Percentiles rank a stretch among this genome's conserved stretches.
Evolutionary conservation across 805 yeast genomes (phyloP).

Genomic region (Candida insectorum): DNA sequence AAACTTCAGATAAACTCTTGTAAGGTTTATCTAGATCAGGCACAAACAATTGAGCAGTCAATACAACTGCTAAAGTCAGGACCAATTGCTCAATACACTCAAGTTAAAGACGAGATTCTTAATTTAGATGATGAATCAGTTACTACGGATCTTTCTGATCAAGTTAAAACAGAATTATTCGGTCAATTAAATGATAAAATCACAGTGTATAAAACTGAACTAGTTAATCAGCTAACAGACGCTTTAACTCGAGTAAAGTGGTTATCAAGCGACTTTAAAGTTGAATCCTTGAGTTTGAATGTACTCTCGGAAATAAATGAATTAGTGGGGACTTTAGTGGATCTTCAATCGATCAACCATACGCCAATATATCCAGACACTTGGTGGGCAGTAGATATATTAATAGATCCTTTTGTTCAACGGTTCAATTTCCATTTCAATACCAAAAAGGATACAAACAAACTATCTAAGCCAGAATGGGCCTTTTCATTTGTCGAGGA

Average conservation of each 20-base stretch:
- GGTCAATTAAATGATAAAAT: slow-evolving; percentile 8
- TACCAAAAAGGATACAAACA: slow-evolving; percentile 55
- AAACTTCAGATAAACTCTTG: slow-evolving; percentile 1
- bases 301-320: slow-evolving; percentile 6
- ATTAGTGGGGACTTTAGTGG: slow-evolving; percentile 17
- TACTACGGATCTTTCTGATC: slow-evolving; percentile 1
- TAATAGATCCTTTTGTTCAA: slow-evolving; percentile 43
- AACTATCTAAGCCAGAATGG: slow-evolving; percentile 71
- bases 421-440: slow-evolving; percentile 64
- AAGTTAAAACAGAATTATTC: slow-evolving; percentile 1
- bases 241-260: slow-evolving; percentile 18
- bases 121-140: slow-evolving; percentile 4
- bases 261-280: slow-evolving; percentile 16
- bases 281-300: slow-evolving; percentile 1
- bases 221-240: slow-evolving; percentile 12
- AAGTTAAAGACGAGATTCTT: slow-evolving; percentile 6
- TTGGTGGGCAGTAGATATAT: slow-evolving; percentile 49
- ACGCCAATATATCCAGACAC: slow-evolving; percentile 31
- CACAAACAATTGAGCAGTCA: slow-evolving; percentile 4
- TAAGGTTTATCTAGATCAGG: slow-evolving; percentile 8
- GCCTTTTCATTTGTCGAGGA: slow-evolving; percentile 49
- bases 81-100: slow-evolving; percentile 1
- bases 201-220: slow-evolving; percentile 4
- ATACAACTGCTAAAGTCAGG: neutral
- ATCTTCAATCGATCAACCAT: slow-evolving; percentile 28